Evolutionary conservation across 768 basidiomycete species (phyloP).

Genomic region (Rickenella mellea): DNA sequence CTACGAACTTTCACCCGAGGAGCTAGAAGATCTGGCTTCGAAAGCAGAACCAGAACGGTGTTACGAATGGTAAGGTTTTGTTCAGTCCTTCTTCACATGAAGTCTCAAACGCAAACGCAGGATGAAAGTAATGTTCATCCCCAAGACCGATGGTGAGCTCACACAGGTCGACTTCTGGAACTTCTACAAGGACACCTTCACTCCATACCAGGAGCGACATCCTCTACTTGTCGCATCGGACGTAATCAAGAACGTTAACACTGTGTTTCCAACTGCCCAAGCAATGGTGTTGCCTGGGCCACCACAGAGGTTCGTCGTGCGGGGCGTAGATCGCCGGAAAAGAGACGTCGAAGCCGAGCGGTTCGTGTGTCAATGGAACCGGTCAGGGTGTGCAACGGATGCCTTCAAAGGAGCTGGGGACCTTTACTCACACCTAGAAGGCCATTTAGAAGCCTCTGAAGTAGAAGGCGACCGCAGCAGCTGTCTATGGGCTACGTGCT

Average conservation of each 20-base stretch:
- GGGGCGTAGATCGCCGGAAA: constrained; percentile 68
- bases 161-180: constrained; percentile 97
- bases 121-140: constrained; percentile 87
- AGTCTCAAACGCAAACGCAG: constrained; percentile 19
- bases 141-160: constrained; percentile 67
- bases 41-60: constrained; percentile 71
- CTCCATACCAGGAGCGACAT: constrained; percentile 43
- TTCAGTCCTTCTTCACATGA: background rate
- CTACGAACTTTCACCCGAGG: constrained; percentile 65
- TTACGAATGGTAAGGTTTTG: constrained; percentile 61
- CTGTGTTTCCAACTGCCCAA: constrained; percentile 76
- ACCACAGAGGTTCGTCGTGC: constrained; percentile 75
- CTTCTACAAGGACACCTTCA: constrained; percentile 79
- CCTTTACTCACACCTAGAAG: constrained; percentile 64
- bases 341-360: constrained; percentile 46
- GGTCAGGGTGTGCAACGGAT: constrained; percentile 39
- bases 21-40: constrained; percentile 47
- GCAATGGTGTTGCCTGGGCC: constrained; percentile 78
- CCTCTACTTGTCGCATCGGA: constrained; percentile 78
- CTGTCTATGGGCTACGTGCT: constrained; percentile 71
- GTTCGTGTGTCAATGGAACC: constrained; percentile 75
- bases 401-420: constrained; percentile 46
- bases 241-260: constrained; percentile 86
- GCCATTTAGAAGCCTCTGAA: constrained; percentile 41
- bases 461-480: constrained; percentile 26